Conservation (phyloP, 106 monocot genomes). For the Dendrobium nobile region DNA sequence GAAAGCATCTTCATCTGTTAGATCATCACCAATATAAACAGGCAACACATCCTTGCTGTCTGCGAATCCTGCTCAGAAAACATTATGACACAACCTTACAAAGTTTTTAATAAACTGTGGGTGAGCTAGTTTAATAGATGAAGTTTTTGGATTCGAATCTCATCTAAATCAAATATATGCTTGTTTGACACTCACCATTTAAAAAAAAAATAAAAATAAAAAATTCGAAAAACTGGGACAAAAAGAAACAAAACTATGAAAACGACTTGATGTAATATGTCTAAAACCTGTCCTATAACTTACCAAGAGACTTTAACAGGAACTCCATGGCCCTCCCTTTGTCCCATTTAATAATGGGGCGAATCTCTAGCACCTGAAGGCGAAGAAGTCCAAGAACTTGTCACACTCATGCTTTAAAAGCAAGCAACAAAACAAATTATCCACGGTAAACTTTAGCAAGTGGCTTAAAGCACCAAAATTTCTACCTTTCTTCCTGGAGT, state of each 20-base stretch:
- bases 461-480: not conserved
- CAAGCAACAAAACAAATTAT: not conserved
- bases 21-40: constrained; percentile 26
- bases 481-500: constrained; percentile 63
- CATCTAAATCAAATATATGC: too few species aligned
- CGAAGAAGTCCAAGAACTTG: not conserved
- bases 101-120: not conserved
- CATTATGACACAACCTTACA: not conserved
- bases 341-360: constrained; percentile 84
- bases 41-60: constrained; percentile 23
- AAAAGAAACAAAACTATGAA: not conserved
- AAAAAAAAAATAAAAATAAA: too few species aligned
- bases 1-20: constrained; percentile 58
- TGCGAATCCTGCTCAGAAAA: constrained; percentile 12
- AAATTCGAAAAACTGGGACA: not conserved
- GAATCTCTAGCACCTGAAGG: constrained; percentile 68
- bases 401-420: constrained; percentile 6
- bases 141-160: not conserved
- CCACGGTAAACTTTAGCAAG: not conserved
- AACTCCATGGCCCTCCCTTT: constrained; percentile 86
- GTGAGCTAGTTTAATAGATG: not conserved
- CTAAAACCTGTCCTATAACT: not conserved
- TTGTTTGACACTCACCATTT: too few species aligned
- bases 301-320: constrained; percentile 70
- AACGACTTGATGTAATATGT: constrained; percentile 12